Evolutionary conservation across 768 basidiomycete species (phyloP).

Genomic region (Tylopilus sp.): DNA sequence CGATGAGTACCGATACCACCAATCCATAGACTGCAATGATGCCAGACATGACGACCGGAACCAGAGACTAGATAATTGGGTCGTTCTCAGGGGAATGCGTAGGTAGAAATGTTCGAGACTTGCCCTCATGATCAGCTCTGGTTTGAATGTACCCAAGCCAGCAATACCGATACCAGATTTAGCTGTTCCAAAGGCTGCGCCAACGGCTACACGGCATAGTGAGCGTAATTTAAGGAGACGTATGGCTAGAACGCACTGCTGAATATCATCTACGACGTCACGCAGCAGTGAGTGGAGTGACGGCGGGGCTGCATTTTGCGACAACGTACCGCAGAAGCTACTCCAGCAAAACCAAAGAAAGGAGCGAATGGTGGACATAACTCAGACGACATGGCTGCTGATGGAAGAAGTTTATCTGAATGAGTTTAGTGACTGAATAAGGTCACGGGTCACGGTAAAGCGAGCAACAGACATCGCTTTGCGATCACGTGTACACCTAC

Average conservation of each 20-base stretch:
- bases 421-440: background rate
- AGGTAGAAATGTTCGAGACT: slow-evolving; percentile 1
- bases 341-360: slow-evolving; percentile 98
- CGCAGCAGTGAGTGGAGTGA: slow-evolving; percentile 7
- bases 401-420: background rate
- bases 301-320: background rate
- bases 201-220: slow-evolving; percentile 57
- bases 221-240: slow-evolving; percentile 6
- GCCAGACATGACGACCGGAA: slow-evolving; percentile 97
- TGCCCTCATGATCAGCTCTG: slow-evolving; percentile 98
- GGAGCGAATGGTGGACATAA: slow-evolving; percentile 91
- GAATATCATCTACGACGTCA: slow-evolving; percentile 77
- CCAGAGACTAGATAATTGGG: slow-evolving; percentile 61
- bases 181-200: slow-evolving; percentile 94
- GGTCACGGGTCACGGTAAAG: no score
- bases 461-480: background rate
- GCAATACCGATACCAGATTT: slow-evolving; percentile 98
- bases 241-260: slow-evolving; percentile 66
- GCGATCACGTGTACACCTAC: slow-evolving; percentile 11
- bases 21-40: slow-evolving; percentile 97
- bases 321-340: slow-evolving; percentile 79
- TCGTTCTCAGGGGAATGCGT: background rate
- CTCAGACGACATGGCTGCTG: slow-evolving; percentile 42
- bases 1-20: slow-evolving; percentile 91
- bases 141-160: slow-evolving; percentile 88